Conservation (phyloP, 345 rosid genomes). For the Leavenworthia alabamica region DNA sequence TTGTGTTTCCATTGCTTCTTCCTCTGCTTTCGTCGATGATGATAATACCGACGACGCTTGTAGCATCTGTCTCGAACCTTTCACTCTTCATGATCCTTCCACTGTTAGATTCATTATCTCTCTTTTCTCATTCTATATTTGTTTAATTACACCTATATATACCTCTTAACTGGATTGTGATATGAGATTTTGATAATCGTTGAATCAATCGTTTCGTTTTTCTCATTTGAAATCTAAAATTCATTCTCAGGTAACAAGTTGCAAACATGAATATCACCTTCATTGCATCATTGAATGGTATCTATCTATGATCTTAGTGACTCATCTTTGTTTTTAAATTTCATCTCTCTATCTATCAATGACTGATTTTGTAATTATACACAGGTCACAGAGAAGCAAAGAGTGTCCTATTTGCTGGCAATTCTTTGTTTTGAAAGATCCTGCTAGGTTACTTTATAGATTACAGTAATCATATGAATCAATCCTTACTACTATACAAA, state of each 20-base stretch:
- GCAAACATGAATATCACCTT: slow-evolving; percentile 93
- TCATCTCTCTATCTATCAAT: neutral
- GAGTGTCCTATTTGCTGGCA: slow-evolving; percentile 97
- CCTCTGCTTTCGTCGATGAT: slow-evolving; percentile 40
- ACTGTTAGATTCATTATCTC: slow-evolving; percentile 38
- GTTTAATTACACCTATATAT: neutral
- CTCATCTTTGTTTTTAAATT: neutral
- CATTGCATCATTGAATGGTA: slow-evolving; percentile 93
- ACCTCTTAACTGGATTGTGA: neutral
- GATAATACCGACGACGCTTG: slow-evolving; percentile 56
- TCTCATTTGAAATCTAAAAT: too few species aligned
- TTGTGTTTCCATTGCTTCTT: slow-evolving; percentile 25
- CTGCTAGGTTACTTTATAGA: too few species aligned
- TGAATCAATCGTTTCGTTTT: too few species aligned
- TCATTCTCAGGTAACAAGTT: slow-evolving; percentile 61
- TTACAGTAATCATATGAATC: too few species aligned
- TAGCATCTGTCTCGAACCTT: slow-evolving; percentile 86
- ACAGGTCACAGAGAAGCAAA: slow-evolving; percentile 92
- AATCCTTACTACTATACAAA: neutral
- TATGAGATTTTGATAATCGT: too few species aligned
- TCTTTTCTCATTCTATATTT: neutral
- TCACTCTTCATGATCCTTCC: slow-evolving; percentile 56
- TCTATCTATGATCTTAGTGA: too few species aligned
- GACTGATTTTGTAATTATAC: slow-evolving; percentile 14
- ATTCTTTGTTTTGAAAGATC: slow-evolving; percentile 54